phyloP scores from a whole-genome alignment of 129 eudicot species.

The Flaveria ramosissima region DNA sequence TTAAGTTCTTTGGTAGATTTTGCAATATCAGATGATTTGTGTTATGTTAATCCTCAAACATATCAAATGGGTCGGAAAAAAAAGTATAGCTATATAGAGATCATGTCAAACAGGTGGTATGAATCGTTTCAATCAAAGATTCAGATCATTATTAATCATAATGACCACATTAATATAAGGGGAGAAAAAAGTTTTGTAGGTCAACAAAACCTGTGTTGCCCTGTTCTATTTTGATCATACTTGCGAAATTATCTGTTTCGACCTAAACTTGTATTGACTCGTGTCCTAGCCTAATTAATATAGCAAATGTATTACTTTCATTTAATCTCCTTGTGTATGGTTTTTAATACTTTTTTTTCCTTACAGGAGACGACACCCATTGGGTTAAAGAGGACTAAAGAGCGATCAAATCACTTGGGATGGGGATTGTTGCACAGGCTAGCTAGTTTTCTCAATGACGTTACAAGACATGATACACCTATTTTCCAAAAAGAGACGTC shows the following conservation, averaged over 20 bases:
- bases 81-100: neutral
- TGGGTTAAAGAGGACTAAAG: conserved; percentile 27
- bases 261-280: neutral
- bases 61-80: neutral
- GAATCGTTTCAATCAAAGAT: neutral
- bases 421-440: conserved; percentile 24
- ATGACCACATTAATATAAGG: neutral
- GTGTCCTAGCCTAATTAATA: neutral
- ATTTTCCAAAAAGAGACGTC: conserved; percentile 4
- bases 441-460: conserved; percentile 28
- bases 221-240: neutral
- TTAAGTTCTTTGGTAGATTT: neutral
- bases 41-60: neutral
- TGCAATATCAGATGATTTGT: neutral
- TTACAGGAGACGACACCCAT: conserved; percentile 36
- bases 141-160: neutral
- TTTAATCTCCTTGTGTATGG: neutral
- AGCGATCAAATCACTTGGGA: neutral
- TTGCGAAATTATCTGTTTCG: neutral
- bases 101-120: neutral
- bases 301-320: neutral
- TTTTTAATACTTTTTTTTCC: neutral
- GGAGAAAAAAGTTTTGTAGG: neutral
- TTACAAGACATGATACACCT: conserved; percentile 18
- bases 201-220: neutral